phyloP scores from a whole-genome alignment of 1,284 basidiomycete genomes.

The Fomitopsis palustris region DNA sequence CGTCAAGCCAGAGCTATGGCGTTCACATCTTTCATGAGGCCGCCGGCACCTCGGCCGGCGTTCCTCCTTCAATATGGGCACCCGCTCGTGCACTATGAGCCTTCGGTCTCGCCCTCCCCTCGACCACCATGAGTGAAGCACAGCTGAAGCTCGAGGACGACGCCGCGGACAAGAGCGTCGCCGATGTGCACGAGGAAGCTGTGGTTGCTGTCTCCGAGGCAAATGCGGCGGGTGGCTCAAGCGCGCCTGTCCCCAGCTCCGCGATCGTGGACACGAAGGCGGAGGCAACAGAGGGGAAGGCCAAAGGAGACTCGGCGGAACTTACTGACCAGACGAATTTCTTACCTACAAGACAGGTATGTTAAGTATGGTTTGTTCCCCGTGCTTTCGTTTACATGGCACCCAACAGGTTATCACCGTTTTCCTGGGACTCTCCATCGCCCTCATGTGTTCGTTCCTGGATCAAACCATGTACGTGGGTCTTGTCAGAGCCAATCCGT shows the following conservation, averaged over 20 bases:
- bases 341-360: not conserved
- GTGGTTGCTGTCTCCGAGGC: not conserved
- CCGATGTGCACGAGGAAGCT: not conserved
- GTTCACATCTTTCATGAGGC: too few relatives aligned
- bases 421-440: not conserved
- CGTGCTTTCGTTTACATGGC: not conserved
- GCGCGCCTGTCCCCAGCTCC: not conserved
- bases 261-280: not conserved
- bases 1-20: too few relatives aligned
- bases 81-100: not conserved
- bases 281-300: not conserved
- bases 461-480: not conserved
- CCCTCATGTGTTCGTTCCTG: not conserved
- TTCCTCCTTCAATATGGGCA: not conserved
- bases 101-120: not conserved
- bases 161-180: not conserved
- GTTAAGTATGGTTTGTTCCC: too few relatives aligned
- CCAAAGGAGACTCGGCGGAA: not conserved
- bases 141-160: not conserved
- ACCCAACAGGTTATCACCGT: not conserved
- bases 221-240: not conserved
- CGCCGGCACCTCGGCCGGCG: constrained; percentile 1
- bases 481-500: not conserved
- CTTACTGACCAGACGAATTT: not conserved
- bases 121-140: not conserved